phyloP scores from a whole-genome alignment of 202 grass and related monocot species.

The Alloteropsis angusta region DNA sequence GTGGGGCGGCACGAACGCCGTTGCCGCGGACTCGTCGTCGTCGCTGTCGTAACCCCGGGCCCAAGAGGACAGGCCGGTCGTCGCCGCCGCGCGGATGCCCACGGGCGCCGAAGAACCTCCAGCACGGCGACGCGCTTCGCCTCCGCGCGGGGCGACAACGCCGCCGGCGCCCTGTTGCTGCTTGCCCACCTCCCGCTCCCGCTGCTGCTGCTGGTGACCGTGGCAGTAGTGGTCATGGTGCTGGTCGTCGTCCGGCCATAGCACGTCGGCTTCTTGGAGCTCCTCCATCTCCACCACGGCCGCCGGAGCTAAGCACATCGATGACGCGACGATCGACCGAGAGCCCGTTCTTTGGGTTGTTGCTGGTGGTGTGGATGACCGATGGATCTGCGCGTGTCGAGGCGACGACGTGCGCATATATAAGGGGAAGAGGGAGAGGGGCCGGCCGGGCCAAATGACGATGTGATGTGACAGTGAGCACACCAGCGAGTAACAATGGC shows the following conservation, averaged over 20 bases:
- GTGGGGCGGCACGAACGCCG: conserved; percentile 47
- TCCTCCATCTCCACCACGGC: conserved; percentile 42
- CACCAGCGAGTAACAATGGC: conserved; percentile 33
- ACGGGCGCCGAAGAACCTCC: conserved; percentile 14
- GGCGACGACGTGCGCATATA: background rate
- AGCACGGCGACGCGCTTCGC: background rate
- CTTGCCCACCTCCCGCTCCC: no score
- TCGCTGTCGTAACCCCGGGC: background rate
- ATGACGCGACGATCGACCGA: background rate
- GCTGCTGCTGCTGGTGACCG: background rate
- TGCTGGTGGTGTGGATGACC: background rate
- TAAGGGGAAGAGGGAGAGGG: background rate
- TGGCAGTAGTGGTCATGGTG: background rate
- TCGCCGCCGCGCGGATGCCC: background rate
- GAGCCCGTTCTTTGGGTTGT: background rate
- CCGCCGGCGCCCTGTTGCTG: background rate
- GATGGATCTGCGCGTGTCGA: background rate
- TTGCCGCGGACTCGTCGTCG: no score
- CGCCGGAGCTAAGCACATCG: background rate
- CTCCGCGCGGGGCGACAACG: background rate
- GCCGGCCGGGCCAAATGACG: background rate
- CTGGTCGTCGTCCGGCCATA: conserved; percentile 36
- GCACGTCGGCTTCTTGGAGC: conserved; percentile 48
- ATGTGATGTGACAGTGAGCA: conserved; percentile 23
- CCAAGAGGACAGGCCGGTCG: background rate